Base-by-base conservation (phyloP, 805 yeast genomes). In the Saccharomycopsis sp. region DNA sequence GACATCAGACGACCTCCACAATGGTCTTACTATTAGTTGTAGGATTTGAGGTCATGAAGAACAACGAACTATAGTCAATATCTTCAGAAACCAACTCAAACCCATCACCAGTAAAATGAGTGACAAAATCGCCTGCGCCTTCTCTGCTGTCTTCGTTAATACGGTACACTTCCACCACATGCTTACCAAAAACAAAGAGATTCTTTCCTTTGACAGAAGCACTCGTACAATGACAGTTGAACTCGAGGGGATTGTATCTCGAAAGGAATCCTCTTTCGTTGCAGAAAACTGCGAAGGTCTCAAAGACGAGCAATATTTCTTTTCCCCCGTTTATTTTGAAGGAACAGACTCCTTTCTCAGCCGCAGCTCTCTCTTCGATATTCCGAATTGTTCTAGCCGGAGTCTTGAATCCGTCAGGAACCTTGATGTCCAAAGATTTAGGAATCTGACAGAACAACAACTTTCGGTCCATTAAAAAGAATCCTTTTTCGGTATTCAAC, bases 261-360 rank as follows among this genome's bases (percentile, higher is more conserved):
- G 63, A 55, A 20, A 60, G 44, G 20, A 58, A 60, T 7, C 63
- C 63, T n/a, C 59, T 24, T 18, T 60, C 63, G 47, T 60, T 60
- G 20, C 61, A 60, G 24, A 60, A 60, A 2, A 50, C 56, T 5
- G 63, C 61, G 52, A 60, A 60, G 2, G 58, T 52, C 12, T 41
- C 37, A 34, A 60, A 60, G 23, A 60, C 58, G 21, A 57, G 34
- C 23, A 60, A 52, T 1, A 55, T 55, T 44, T 57, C 58, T 20
- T 53, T 57, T 2, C 54, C 54, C 18, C 48, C 37, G 34, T 50
- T 55, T 9, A 58, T 24, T 18, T 41, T 18, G 46, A 57, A 60
- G 1, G 60, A 20, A 8, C 54, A 58, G 15, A 60, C 21, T 7
- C 61, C 47, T 24, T 52, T 57, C 20, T 57, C 61, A 44, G 46